Conservation (phyloP, 495 filamentous ascomycete genomes). For the Daldinia vernicosa region DNA sequence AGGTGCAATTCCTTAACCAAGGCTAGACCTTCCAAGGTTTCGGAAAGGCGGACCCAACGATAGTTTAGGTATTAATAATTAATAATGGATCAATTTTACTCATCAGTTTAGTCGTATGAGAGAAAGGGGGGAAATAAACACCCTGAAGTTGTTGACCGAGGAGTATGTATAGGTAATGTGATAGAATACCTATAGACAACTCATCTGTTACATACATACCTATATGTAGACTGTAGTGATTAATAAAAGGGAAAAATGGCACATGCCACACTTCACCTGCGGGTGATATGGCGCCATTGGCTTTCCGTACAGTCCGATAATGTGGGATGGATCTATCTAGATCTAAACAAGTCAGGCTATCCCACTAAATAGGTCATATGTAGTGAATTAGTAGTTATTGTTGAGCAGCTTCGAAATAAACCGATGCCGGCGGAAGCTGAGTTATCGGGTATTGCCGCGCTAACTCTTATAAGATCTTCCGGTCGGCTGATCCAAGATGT, state of each 20-base stretch:
- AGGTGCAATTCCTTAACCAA: conserved; percentile 4
- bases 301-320: conserved; percentile 13
- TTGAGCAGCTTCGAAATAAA: neutral
- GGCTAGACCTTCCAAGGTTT: conserved; percentile 17
- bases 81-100: conserved; percentile 22
- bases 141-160: neutral
- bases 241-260: conserved; percentile 13
- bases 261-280: conserved; percentile 21
- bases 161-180: neutral
- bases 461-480: conserved; percentile 11
- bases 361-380: neutral
- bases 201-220: conserved; percentile 2
- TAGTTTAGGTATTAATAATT: conserved; percentile 36
- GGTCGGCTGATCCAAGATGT: conserved; percentile 26
- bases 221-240: no score
- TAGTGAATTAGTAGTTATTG: neutral
- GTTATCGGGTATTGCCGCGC: conserved; percentile 26
- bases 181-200: conserved; percentile 13
- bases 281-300: conserved; percentile 27
- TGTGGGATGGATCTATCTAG: conserved; percentile 36
- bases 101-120: neutral
- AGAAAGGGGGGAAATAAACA: conserved; percentile 6
- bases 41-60: conserved; percentile 10
- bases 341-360: conserved; percentile 6
- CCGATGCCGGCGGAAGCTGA: conserved; percentile 26